Base-by-base conservation (phyloP, 2,329 filamentous ascomycete species). In the Cercospora canescens region DNA sequence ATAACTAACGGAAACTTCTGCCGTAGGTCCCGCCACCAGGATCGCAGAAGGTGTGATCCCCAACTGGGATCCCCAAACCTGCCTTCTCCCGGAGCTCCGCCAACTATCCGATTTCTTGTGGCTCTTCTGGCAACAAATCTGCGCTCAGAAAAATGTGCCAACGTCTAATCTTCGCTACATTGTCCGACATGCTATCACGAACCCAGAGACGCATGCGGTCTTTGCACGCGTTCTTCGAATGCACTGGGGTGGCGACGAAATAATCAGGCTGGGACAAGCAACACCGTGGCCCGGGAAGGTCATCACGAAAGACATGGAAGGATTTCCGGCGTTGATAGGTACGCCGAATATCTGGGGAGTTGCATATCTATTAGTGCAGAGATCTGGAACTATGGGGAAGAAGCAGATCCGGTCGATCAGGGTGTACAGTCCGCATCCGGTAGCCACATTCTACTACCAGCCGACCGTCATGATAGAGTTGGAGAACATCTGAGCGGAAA, bases 401-500 rank as follows among this genome's bases (percentile, higher is more conserved):
- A 65, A 62, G 55, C 30, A 62, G 16, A 58, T 71, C 32, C 67
- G 58, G 34, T 55, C 59, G n/a, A 63, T 71, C 48, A 61, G 32
- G n/a, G 45, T 57, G 2, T 71, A 62, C 58, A 61, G 61, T n/a
- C 41, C 32, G 30, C 2, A 54, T 34, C 58, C 58, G 24, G 14
- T 34, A 16, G 21, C 12, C 7, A 21, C 7, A 9, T 60, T 54
- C n/a, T 66, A n/a, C n/a, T n/a, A 68, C 21, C 39, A 62, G 35
- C 67, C 65, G 18, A 62, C 65, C 41, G 30, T 71, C 48, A 35
- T 69, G 16, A 37, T 71, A n/a, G 69, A 71, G 48, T 39, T 71
- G 59, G 69, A 62, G 32, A 55, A 59, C 39, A 60, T 62, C 8
- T 37, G 37, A 59, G 21, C 16, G 18, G 39, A 21, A 8, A n/a